Evolutionary conservation across 176 grass and related monocot genomes (phyloP), one percentile per base, ranked within the genome.

Genomic region (Ensete ventricosum): DNA sequence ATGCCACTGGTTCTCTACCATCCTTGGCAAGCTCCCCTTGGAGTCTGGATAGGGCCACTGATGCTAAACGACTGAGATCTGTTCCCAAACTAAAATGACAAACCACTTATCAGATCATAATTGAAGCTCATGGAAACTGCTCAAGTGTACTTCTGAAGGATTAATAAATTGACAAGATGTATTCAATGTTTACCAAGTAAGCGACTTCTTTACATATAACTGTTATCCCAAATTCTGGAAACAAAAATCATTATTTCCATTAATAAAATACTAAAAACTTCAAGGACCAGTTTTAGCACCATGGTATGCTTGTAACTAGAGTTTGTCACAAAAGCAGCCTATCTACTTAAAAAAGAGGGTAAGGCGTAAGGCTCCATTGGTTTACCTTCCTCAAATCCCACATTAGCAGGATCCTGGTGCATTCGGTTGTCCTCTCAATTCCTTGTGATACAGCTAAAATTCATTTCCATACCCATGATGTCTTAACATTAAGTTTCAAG

Each of bases 1-100:
- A 84, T 54, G 72, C 72, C 10, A 62, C 14, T 20, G 82, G 82
- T 21, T 87, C 90, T 83, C 95, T 91, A 64, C 95, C 90, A 69
- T 99, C 95, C 79, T 94, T 94, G 50, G 76, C 82, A 67, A 99
- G 88, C 83, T 99, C 95, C 17, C 51, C 84, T 67, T 99, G 84
- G 72, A 99, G 85, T 69, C 84, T 88, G 5, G 72, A 84, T n/a
- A 85, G 72, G 3, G 94, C 94, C 53, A 91, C 80, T 52, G 94
- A 85, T 78, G 90, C 50, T 73, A 98, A 82, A 48, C 85, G 86
- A 76, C 76, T 91, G 2, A 89, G 75, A 76, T 98, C 90, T 1
- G 86, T 90, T 76, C 90, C 88, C 75, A 99, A 87, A 77, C 95
- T 99, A 69, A 14, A 80, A 73, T 59, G 76, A 27, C 34, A 51